Percentiles rank a stretch among this genome's conserved stretches.
phyloP scores from a whole-genome alignment of 768 basidiomycete species.

The Boletus pseudo-olivaceus region DNA sequence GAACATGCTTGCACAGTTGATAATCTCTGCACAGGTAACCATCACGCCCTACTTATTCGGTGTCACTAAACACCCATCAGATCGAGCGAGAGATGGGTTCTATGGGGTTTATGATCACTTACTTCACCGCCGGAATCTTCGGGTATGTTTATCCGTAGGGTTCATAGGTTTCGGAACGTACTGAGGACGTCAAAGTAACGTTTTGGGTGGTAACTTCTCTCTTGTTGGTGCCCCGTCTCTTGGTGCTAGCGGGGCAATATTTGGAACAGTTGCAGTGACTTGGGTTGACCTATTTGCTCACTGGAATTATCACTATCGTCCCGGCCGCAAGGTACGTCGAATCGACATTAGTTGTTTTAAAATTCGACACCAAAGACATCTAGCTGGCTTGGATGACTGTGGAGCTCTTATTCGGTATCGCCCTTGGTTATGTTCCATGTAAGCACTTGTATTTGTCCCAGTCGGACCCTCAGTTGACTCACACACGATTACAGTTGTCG shows the following conservation, averaged over 20 bases:
- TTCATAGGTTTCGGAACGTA: neutral
- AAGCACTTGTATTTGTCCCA: conserved; percentile 26
- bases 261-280: conserved; percentile 79
- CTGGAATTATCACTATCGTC: conserved; percentile 85
- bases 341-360: neutral
- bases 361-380: neutral
- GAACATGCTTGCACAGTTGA: conserved; percentile 87
- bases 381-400: conserved; percentile 82
- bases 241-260: conserved; percentile 92
- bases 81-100: conserved; percentile 93
- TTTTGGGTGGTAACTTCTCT: conserved; percentile 91
- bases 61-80: conserved; percentile 34
- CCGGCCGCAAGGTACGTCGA: conserved; percentile 63
- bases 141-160: conserved; percentile 47
- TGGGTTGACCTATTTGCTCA: conserved; percentile 92
- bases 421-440: conserved; percentile 82
- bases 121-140: conserved; percentile 89
- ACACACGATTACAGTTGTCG: conserved; percentile 56
- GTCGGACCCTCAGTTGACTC: conserved; percentile 10
- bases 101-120: conserved; percentile 76
- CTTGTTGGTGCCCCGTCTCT: conserved; percentile 84
- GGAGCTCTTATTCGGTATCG: conserved; percentile 84
- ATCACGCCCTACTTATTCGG: neutral
- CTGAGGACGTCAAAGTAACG: conserved; percentile 47
- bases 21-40: conserved; percentile 70